Base-by-base conservation (phyloP, 169 alveolate genomes). In the Eimeria acervulina region DNA sequence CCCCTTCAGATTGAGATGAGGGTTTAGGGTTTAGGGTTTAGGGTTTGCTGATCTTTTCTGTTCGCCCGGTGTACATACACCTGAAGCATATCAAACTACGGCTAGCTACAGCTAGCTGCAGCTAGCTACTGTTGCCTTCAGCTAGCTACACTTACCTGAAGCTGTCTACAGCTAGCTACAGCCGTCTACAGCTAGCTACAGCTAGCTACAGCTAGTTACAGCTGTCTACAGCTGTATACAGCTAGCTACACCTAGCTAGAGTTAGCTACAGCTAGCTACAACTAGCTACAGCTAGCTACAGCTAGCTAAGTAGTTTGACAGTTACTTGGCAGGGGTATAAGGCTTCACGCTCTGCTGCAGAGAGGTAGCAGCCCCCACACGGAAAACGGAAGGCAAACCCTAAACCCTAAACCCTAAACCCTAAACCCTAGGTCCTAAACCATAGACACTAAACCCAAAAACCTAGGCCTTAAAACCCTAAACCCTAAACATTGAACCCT, bases 21-120 rank as follows among this genome's bases (percentile, higher is more conserved):
- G 80, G 80, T 68, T 68, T 68, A 68, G 80, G 80, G 80, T 3
- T 26, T 68, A 13, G 80, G 80, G 80, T 68, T 68, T 68, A 33
- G 80, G 66, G 80, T 68, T 28, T 28, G 28, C 44, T 12, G 80
- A n/a, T 31, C 33, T 8, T 19, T 13, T 63, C 21, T 13, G 76
- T 6, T n/a, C n/a, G n/a, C n/a, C n/a, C n/a, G n/a, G n/a, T n/a
- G n/a, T n/a, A n/a, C n/a, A n/a, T n/a, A n/a, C n/a, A n/a, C n/a
- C n/a, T n/a, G n/a, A n/a, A n/a, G n/a, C n/a, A n/a, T n/a, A n/a
- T n/a, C 55, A 47, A 5, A 47, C 55, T 47, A 47, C 12, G 55
- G 19, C 88, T 78, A 78, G 87, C 87, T 55, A 55, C 66, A 51
- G 72, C 44, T 47, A 85, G 80, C 51, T 52, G 19, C 59, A 85